phyloP scores from a whole-genome alignment of 148 eudicot species.

The Heliamphora exappendiculata region DNA sequence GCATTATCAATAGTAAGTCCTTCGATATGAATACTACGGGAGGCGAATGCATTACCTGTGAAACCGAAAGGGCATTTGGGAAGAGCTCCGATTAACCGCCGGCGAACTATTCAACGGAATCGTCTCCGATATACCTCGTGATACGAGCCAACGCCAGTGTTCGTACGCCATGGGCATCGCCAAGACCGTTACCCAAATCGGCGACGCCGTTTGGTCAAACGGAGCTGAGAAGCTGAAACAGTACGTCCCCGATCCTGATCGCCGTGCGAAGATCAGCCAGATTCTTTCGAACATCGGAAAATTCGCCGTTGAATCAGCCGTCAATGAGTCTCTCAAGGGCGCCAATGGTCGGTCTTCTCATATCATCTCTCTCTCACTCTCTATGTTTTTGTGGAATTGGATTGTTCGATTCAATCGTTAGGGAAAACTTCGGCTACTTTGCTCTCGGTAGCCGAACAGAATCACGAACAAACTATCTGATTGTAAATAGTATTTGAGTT shows the following conservation, averaged over 20 bases:
- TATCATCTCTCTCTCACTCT: neutral
- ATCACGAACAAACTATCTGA: neutral
- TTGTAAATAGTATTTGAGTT: neutral
- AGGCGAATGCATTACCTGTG: neutral
- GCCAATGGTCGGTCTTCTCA: slow-evolving; percentile 14
- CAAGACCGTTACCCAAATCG: neutral
- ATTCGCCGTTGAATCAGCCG: slow-evolving; percentile 30
- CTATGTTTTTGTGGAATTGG: neutral
- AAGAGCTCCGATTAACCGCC: slow-evolving; percentile 17
- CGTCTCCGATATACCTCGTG: neutral
- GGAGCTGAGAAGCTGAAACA: slow-evolving; percentile 11
- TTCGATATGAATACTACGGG: too few species aligned
- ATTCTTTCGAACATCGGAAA: slow-evolving; percentile 20
- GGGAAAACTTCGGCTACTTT: neutral
- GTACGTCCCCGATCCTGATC: slow-evolving; percentile 4
- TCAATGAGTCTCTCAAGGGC: slow-evolving; percentile 31
- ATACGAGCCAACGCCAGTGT: neutral
- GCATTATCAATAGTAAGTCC: too few species aligned
- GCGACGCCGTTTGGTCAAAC: slow-evolving; percentile 7
- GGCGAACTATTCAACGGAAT: neutral
- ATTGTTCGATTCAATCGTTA: neutral
- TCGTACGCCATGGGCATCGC: neutral
- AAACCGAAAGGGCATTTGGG: slow-evolving; percentile 17
- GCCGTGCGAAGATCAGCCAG: slow-evolving; percentile 20
- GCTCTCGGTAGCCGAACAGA: neutral